A percentile compares a stretch with the other conserved stretches of the same genome.
Conservation (phyloP, 495 filamentous ascomycete genomes). For the Aspergillus taichungensis region DNA sequence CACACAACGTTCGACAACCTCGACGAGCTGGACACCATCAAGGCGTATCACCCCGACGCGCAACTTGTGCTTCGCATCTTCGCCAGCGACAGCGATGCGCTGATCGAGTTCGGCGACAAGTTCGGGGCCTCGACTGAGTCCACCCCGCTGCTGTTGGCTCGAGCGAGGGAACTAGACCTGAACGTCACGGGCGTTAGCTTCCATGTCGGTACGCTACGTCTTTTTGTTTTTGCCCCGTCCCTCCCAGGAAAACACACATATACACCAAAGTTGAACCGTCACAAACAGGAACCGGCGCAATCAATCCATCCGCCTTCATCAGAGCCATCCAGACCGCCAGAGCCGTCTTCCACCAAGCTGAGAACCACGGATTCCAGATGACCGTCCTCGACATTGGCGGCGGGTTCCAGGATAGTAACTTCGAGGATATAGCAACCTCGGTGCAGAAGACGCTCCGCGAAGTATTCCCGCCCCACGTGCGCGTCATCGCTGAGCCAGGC, state of each 20-base stretch:
- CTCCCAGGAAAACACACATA: neutral
- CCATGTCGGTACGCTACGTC: slow-evolving; percentile 22
- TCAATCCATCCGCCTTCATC: slow-evolving; percentile 13
- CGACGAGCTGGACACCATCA: slow-evolving; percentile 27
- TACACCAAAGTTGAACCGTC: neutral
- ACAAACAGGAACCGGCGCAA: slow-evolving; percentile 16
- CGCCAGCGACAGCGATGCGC: slow-evolving; percentile 17
- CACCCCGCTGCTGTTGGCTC: slow-evolving; percentile 8
- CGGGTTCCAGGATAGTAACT: slow-evolving; percentile 19
- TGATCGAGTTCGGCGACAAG: slow-evolving; percentile 19
- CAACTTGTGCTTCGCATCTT: slow-evolving; percentile 24
- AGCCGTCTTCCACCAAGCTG: slow-evolving; percentile 14
- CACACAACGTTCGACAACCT: slow-evolving; percentile 27
- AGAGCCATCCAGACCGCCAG: slow-evolving; percentile 18
- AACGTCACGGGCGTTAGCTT: slow-evolving; percentile 26
- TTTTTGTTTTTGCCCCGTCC: neutral
- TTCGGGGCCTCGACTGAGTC: slow-evolving; percentile 21
- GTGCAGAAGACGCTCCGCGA: slow-evolving; percentile 5
- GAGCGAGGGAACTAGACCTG: slow-evolving; percentile 19
- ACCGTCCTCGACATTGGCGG: slow-evolving; percentile 24
- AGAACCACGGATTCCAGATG: slow-evolving; percentile 6
- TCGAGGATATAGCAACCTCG: slow-evolving; percentile 12
- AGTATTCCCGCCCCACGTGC: slow-evolving; percentile 10
- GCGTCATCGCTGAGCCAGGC: slow-evolving; percentile 25
- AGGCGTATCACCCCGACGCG: slow-evolving; percentile 13